These are phyloP conservation scores for Camillea tinctor DNA, from an alignment of 2,329 filamentous ascomycete species.

Conservation along the genomic window DNA sequence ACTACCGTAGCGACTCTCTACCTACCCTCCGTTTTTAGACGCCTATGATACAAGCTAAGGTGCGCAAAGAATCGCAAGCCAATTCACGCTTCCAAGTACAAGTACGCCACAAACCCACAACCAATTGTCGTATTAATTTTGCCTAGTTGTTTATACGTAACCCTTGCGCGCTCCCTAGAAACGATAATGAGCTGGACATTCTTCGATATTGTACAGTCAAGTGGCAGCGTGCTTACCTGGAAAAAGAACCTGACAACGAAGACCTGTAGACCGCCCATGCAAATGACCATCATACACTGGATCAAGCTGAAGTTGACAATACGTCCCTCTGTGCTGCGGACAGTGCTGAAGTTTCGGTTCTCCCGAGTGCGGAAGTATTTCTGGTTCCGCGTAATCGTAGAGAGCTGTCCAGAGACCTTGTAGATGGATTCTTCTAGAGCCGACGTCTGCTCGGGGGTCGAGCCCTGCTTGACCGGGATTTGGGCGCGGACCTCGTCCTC, in stretches of 20 bases:
- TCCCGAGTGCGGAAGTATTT: constrained; percentile 99
- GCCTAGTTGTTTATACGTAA: constrained; percentile 54
- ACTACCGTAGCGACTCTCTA: constrained; percentile 4
- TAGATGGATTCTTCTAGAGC: constrained; percentile 90
- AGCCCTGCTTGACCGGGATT: constrained; percentile 29
- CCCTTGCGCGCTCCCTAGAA: constrained; percentile 63
- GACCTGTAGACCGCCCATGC: constrained; percentile 94
- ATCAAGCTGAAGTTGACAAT: constrained; percentile 98
- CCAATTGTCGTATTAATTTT: constrained; percentile 8
- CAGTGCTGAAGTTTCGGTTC: constrained; percentile 98
- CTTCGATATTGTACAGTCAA: not conserved
- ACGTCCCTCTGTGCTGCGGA: constrained; percentile 88
- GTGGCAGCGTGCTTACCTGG: constrained; percentile 57
- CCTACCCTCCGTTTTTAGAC: constrained; percentile 15
- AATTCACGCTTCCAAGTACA: constrained; percentile 23
- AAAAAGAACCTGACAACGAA: constrained; percentile 99
- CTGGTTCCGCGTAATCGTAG: constrained; percentile 92
- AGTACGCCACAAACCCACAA: constrained; percentile 24
- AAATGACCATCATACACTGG: constrained; percentile 86
- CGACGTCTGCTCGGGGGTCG: constrained; percentile 83
- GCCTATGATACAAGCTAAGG: constrained; percentile 27
- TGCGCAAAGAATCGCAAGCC: constrained; percentile 10
- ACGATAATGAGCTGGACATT: constrained; percentile 5
- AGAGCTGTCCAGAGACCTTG: constrained; percentile 89
- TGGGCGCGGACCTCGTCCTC: constrained; percentile 31